Base-by-base conservation (phyloP, 345 rosid species). In the Cardamine occulta region DNA sequence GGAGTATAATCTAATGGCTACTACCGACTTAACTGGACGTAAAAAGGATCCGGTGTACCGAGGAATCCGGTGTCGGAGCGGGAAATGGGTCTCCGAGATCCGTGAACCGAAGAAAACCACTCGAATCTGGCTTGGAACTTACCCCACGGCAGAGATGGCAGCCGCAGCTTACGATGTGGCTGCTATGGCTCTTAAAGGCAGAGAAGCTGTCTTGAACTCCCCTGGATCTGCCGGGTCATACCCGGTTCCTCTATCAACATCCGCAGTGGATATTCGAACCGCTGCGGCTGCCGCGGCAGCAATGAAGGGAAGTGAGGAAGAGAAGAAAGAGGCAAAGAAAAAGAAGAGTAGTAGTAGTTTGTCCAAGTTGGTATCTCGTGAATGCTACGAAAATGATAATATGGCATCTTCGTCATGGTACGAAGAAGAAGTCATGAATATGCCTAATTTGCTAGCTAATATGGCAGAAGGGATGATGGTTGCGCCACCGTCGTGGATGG, bases 381-480 rank as follows among this genome's bases (percentile, higher is more conserved):
- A 77, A 3, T 10, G 18, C 9, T 35, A 65, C 14, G 40, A 26
- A 19, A 3, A 39, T 35, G 24, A 40, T 31, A 34, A 66, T 26
- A 21, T 51, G 64, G 51, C 65, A 5, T 67, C 61, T 57, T 58
- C 66, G 2, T 66, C 81, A 42, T 47, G 68, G 68, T 65, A 93
- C 55, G 96, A 88, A 80, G 98, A 93, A 51, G 97, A 79, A 5
- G 63, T 88, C 67, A 82, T 91, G 63, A 86, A 88, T 75, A 83
- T 93, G 91, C 98, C 98, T 19, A 86, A 82, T 79, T 68, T 93
- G 77, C 72, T 93, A 60, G 93, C 88, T 76, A 88, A 89, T 75
- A 91, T 93, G 98, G 98, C 98, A 0, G 96, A 85, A 76, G 98
- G 97, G 53, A 85, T 93, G 96, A 74, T 93, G 87, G 75, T 91